Evolutionary conservation across 2,329 filamentous ascomycete species (phyloP), one percentile per base, ranked within the genome.

Genomic region (Alternaria novae-zelandiae): DNA sequence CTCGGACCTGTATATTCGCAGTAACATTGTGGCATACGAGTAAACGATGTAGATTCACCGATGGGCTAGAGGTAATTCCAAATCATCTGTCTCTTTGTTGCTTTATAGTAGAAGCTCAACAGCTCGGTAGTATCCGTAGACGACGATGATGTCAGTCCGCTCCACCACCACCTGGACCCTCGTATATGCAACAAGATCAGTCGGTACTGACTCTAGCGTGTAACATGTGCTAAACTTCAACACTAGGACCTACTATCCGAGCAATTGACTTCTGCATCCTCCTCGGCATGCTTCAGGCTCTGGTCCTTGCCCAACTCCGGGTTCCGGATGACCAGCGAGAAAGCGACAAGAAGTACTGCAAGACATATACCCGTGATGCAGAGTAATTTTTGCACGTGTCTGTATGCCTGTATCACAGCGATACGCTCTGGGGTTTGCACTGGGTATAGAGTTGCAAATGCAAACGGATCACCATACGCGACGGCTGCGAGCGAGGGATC

Each of bases 361-460:
- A 86, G 70, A 64, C 83, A 85, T 23, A 86, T 83, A 21, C 84
- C 84, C 2, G 83, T 82, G 59, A 86, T 85, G 63, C 83, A 85
- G 8, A 86, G 75, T 32, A 86, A 64, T 4, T 81, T 72, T 71
- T 86, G 84, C 0, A 81, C 79, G 54, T 83, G 74, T 59, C 78
- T 79, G 63, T 86, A 86, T 6, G 81, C 79, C 8, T 75, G 68
- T 53, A 86, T 80, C 3, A 82, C 80, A 1, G 78, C 80, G 25
- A 81, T 78, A 15, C 84, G 79, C 36, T 81, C 77, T 0, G 78
- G 74, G 0, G 84, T 85, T 2, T 83, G 85, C 0, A 83, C 75
- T 0, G 84, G 81, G 57, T 84, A 82, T 0, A 41, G 6, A 66
- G 61, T 0, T 57, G 45, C 1, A 78, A 73, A 41, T 81, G 80